A percentile compares a stretch with the other conserved stretches of the same genome.
Conservation (phyloP, 306 rosid species). For the Psophocarpus tetragonolobus region DNA sequence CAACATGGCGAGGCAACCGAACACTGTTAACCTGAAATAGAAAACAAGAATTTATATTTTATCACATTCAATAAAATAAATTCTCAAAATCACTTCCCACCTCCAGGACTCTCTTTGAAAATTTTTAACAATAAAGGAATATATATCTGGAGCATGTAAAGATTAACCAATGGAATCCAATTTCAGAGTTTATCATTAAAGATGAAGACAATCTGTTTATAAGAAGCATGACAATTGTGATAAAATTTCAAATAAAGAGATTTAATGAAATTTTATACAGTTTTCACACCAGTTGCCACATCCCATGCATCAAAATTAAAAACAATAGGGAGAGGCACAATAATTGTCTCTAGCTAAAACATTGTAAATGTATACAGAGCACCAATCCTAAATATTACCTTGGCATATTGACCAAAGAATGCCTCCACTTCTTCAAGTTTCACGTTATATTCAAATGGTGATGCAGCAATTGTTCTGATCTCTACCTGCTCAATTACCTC, state of each 20-base stretch:
- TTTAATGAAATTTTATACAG: neutral
- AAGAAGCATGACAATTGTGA: neutral
- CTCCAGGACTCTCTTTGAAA: neutral
- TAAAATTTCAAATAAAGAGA: neutral
- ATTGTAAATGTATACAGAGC: slow-evolving; percentile 4
- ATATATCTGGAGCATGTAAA: neutral
- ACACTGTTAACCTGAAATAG: slow-evolving; percentile 70
- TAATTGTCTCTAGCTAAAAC: neutral
- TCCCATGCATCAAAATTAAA: slow-evolving; percentile 1
- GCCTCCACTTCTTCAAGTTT: slow-evolving; percentile 76
- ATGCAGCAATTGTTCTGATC: slow-evolving; percentile 80
- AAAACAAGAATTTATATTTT: slow-evolving; percentile 6
- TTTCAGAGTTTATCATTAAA: neutral
- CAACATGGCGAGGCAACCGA: slow-evolving; percentile 80
- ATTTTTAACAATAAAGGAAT: neutral
- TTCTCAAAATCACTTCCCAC: neutral
- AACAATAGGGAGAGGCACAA: neutral
- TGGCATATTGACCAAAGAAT: slow-evolving; percentile 58
- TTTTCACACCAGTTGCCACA: neutral
- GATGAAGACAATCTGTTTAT: neutral
- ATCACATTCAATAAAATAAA: neutral
- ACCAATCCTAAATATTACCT: slow-evolving; percentile 48
- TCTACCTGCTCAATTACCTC: slow-evolving; percentile 87
- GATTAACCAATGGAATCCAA: neutral
- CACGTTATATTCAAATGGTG: slow-evolving; percentile 67